These are phyloP conservation scores for Solanum lignicaule DNA, from an alignment of 257 asterid species.

Conservation along the genomic window DNA sequence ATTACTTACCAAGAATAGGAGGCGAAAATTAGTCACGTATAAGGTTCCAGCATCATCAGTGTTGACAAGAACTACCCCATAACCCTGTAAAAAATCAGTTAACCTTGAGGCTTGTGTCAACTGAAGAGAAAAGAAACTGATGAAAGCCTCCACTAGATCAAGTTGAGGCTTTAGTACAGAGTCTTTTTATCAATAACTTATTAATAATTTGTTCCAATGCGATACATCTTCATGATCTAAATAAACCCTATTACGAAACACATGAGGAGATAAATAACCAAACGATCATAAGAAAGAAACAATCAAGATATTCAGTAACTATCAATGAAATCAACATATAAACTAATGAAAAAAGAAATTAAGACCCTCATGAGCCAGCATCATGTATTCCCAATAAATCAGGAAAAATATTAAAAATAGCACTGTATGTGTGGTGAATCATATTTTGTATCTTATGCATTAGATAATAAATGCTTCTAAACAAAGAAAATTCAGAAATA, in stretches of 20 bases:
- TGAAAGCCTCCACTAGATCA: not conserved
- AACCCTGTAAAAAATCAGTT: conserved; percentile 50
- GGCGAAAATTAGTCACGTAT: conserved; percentile 86
- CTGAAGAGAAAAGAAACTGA: not conserved
- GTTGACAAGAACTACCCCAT: conserved; percentile 92
- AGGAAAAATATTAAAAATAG: not conserved
- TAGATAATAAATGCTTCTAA: not conserved
- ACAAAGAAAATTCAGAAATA: not conserved
- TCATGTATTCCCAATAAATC: not conserved
- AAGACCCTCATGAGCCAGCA: not conserved
- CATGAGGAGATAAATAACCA: not conserved
- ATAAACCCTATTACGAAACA: not conserved
- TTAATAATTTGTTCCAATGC: not conserved
- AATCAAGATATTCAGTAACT: not conserved
- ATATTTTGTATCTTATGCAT: not conserved
- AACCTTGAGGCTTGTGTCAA: conserved; percentile 4
- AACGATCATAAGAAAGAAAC: not conserved
- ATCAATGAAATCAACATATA: not conserved
- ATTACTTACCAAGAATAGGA: conserved; percentile 78
- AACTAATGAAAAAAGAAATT: not conserved
- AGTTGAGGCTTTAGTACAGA: not conserved
- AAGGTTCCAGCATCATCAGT: conserved; percentile 86
- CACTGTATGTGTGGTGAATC: not conserved
- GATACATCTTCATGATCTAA: not conserved
- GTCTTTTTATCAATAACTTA: not conserved